Conservation (phyloP, 2,329 filamentous ascomycete genomes). For the Calonectria crousiana region DNA sequence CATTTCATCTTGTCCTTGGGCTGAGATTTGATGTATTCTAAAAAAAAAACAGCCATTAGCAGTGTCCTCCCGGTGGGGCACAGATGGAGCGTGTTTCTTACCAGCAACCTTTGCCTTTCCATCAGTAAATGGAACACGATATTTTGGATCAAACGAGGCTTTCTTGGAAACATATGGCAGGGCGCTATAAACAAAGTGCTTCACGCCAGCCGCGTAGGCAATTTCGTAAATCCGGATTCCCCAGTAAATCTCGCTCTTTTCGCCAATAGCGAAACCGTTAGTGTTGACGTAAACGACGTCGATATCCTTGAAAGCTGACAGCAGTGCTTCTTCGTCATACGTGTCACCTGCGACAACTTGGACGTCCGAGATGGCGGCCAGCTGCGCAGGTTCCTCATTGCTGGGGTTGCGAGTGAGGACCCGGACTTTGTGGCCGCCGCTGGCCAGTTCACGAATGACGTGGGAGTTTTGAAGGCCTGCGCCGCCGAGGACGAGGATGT, state of each 20-base stretch:
- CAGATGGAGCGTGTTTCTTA: background rate
- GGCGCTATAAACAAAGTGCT: conserved; percentile 26
- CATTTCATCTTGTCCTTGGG: conserved; percentile 2
- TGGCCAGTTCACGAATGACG: background rate
- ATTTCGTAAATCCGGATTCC: conserved; percentile 33
- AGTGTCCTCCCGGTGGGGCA: background rate
- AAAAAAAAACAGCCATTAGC: background rate
- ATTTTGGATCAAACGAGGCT: conserved; percentile 23
- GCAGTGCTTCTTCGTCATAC: conserved; percentile 25
- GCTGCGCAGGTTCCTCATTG: background rate
- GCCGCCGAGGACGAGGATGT: background rate
- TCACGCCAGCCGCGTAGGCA: conserved; percentile 17
- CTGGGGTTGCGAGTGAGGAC: background rate
- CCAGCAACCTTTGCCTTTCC: conserved; percentile 9
- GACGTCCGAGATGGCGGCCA: conserved; percentile 16
- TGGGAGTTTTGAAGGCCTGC: conserved; percentile 2
- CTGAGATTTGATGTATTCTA: conserved; percentile 8
- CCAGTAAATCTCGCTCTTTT: conserved; percentile 31
- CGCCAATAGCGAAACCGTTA: conserved; percentile 29
- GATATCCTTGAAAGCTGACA: conserved; percentile 17
- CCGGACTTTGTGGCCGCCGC: background rate
- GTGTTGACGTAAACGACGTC: conserved; percentile 28
- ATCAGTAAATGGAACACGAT: conserved; percentile 4
- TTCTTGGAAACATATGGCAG: conserved; percentile 26
- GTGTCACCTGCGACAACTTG: conserved; percentile 18